Evolutionary conservation across 1,284 basidiomycete species (phyloP), one percentile per base, ranked within the genome.

Genomic region (Cutaneotrichosporon daszewskae): DNA sequence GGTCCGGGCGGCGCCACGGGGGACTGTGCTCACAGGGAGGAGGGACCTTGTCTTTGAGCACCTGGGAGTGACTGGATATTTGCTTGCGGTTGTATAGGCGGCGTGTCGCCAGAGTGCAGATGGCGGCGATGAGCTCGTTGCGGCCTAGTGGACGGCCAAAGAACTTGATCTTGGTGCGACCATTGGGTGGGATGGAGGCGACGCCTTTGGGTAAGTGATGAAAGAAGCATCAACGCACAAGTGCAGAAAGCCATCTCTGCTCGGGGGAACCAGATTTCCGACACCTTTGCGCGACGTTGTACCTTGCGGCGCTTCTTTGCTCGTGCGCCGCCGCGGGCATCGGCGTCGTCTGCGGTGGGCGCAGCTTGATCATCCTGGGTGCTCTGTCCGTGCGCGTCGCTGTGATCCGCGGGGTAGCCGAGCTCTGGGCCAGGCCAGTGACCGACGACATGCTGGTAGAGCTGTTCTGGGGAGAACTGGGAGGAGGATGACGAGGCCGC

Each of bases 81-180:
- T 70, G 68, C 50, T 72, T 72, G 17, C 70, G 53, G 20, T 62
- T 55, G 40, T 66, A 60, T 11, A 52, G 14, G 52, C 59, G 68
- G 53, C 60, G 67, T 5, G 74, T 75, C 44, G 71, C 68, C 28
- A 74, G 64, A 18, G 69, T 60, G 37, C 76, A 74, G 49, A 76
- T 75, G 47, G 73, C 67, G 20, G 71, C 74, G 51, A 76, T 75
- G 33, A 76, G 67, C 55, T 76, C 75, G 57, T 76, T 76, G n/a
- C 75, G 68, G 0, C 75, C 75, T 37, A 72, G 73, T 2, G 74
- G 65, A 53, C 75, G 75, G 32, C 71, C 71, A 44, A 72, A 62
- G 37, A 76, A 72, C 35, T 74, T 57, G 42, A 76, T 64, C 54
- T 76, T 76, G 5, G 53, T 54, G 17, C 55, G 43, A 20, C 53